phyloP scores from a whole-genome alignment of 129 eudicot species.

The Tagetes erecta region DNA sequence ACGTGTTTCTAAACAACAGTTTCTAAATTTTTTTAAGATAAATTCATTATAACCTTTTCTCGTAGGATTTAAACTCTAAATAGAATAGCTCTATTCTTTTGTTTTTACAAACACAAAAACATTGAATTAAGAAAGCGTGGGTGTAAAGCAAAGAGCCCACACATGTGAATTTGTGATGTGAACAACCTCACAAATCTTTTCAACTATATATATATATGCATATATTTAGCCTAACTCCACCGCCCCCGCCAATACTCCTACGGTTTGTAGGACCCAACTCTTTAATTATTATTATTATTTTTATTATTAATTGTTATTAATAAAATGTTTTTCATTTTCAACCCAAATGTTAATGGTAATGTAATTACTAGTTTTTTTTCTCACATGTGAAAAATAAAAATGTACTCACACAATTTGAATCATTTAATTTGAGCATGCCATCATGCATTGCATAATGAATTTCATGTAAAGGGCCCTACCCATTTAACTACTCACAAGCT shows the following conservation, averaged over 20 bases:
- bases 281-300: not conserved
- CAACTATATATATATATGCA: constrained; percentile 5
- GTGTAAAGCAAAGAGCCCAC: constrained; percentile 32
- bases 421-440: constrained; percentile 33
- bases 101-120: no score
- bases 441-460: constrained; percentile 49
- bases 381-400: not conserved
- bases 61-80: no score
- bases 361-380: not conserved
- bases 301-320: not conserved
- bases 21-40: no score
- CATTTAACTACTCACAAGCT: not conserved
- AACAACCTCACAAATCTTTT: constrained; percentile 18
- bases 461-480: constrained; percentile 41
- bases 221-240: not conserved
- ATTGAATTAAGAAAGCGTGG: constrained; percentile 26
- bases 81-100: no score
- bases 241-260: constrained; percentile 23
- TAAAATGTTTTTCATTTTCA: not conserved
- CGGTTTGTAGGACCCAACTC: constrained; percentile 18
- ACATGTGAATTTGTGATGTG: constrained; percentile 10
- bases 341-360: not conserved
- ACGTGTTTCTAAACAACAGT: no score
- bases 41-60: no score
- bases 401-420: not conserved